These are phyloP conservation scores for Leccinum sublutescens DNA, from an alignment of 768 basidiomycete species.

Conservation along the genomic window DNA sequence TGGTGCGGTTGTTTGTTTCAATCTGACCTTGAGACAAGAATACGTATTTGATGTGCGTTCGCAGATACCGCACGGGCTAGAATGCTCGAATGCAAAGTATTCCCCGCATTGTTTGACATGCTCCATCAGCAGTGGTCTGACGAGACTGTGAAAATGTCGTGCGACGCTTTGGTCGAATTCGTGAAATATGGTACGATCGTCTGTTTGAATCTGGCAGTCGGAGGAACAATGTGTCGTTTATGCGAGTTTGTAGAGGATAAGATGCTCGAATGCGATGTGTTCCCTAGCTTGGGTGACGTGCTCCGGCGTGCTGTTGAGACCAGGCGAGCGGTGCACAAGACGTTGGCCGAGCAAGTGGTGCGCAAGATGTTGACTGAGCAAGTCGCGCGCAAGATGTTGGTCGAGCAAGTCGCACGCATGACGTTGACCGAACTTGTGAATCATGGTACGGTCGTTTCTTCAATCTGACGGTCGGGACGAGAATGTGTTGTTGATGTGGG, in stretches of 20 bases:
- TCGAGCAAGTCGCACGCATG: no score
- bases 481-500: neutral
- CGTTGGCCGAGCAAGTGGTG: no score
- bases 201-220: neutral
- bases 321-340: no score
- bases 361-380: no score
- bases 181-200: constrained; percentile 18
- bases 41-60: fast-evolving
- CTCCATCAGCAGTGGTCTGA: no score
- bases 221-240: constrained; percentile 1
- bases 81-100: no score
- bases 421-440: no score
- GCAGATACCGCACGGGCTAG: no score
- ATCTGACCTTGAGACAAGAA: neutral
- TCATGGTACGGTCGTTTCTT: no score
- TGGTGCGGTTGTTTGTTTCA: constrained; percentile 19
- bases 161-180: constrained; percentile 7
- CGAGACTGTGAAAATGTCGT: no score
- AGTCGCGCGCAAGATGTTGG: no score
- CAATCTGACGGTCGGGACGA: neutral
- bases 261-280: constrained; percentile 16
- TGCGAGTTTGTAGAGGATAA: constrained; percentile 2
- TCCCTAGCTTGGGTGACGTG: constrained; percentile 19
- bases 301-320: constrained; percentile 11
- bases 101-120: no score